These are phyloP conservation scores for Boletus calvinii DNA, from an alignment of 1,284 basidiomycete genomes.

Conservation along the genomic window DNA sequence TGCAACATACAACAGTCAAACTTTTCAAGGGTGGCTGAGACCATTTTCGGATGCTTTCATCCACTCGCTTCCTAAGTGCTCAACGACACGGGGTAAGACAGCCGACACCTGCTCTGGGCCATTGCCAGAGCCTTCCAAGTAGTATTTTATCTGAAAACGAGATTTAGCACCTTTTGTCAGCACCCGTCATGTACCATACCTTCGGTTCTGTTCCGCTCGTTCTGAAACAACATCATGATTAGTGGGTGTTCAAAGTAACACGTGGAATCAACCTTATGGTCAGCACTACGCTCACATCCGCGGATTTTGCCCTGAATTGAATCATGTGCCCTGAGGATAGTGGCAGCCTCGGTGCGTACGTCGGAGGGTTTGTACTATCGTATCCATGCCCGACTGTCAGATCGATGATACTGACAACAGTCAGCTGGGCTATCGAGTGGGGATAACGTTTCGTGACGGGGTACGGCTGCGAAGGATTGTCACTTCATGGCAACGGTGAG, in stretches of 20 bases:
- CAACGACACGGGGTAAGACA: conserved; percentile 52
- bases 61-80: conserved; percentile 65
- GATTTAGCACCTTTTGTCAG: conserved; percentile 1
- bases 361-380: conserved; percentile 68
- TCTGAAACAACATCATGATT: conserved; percentile 41
- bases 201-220: conserved; percentile 89
- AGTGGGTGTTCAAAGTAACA: not conserved
- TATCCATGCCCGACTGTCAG: conserved; percentile 66
- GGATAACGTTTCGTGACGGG: conserved; percentile 49
- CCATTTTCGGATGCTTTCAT: conserved; percentile 59
- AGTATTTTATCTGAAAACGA: conserved; percentile 70
- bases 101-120: conserved; percentile 43
- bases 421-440: conserved; percentile 54
- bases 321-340: conserved; percentile 84
- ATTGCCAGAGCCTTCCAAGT: conserved; percentile 71
- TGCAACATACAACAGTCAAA: not conserved
- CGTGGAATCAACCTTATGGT: conserved; percentile 55
- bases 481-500: not conserved
- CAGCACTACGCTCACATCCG: conserved; percentile 52
- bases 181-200: conserved; percentile 38
- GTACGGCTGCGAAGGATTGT: conserved; percentile 14
- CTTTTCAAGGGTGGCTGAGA: conserved; percentile 44
- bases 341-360: conserved; percentile 62
- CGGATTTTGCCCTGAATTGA: conserved; percentile 62
- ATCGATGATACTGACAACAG: conserved; percentile 65